Base-by-base conservation (phyloP, 2,329 filamentous ascomycete species). In the Furcasterigmium furcatum region DNA sequence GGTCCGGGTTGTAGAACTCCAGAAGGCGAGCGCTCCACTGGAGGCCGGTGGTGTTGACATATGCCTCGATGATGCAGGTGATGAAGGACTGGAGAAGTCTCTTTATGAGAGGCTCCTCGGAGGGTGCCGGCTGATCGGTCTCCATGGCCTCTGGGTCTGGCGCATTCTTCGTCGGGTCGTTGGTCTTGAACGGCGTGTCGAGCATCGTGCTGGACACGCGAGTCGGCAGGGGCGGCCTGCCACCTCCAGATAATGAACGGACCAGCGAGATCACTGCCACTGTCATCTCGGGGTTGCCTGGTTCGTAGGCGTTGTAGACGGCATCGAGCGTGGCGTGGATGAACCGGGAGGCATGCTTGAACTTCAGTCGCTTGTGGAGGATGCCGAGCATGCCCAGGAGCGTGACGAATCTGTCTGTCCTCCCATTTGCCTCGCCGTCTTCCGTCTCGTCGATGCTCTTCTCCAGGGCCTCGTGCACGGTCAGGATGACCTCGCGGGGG, bases 401-500 rank as follows among this genome's bases (percentile, higher is more conserved):
- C 6, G 79, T 76, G 53, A 87, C 80, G 60, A 91, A 91, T 51
- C 82, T 82, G 42, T 55, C 53, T 24, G 58, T 59, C 53, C 45
- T 66, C 58, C 41, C 52, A 18, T 51, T 46, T n/a, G 47, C 45
- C 4, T 58, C 49, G 13, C 59, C 55, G 25, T 60, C 58, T 18
- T 66, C 64, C 21, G 73, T 67, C n/a, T 72, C 67, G 30, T 61
- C 58, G 36, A 65, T 61, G 5, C 66, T 62, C 39, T 79, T 74
- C 43, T 86, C 80, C 49, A 94, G 70, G 13, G 81, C 79, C 61
- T 91, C 87, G 21, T 88, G 84, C 24, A 90, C 82, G 61, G 91
- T 91, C 55, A 94, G 72, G 48, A 92, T 85, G 38, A 91, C 86
- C 64, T 94, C 88, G 42, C 88, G 75, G 1, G 88, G 88, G 59